Percentiles rank a stretch among this genome's conserved stretches.
Evolutionary conservation across 768 basidiomycete genomes (phyloP).

Genomic region (Pisolithus microcarpus): DNA sequence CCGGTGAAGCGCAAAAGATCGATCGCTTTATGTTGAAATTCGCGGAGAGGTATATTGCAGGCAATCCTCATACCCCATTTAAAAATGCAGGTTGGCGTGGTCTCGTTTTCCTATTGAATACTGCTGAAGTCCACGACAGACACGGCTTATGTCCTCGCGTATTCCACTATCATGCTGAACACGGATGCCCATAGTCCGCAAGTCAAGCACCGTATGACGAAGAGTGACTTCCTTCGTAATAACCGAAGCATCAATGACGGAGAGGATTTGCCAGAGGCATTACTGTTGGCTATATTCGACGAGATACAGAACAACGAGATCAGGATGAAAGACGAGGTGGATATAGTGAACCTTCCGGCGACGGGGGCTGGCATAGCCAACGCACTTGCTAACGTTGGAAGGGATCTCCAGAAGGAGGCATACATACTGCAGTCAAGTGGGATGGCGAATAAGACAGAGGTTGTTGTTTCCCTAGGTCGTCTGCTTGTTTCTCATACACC

Average conservation of each 20-base stretch:
- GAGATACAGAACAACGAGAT: constrained; percentile 92
- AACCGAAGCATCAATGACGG: constrained; percentile 96
- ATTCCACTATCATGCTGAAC: constrained; percentile 92
- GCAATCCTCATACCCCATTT: constrained; percentile 78
- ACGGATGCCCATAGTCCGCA: constrained; percentile 97
- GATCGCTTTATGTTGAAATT: constrained; percentile 99
- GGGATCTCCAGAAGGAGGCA: constrained; percentile 93
- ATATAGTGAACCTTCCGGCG: constrained; percentile 40
- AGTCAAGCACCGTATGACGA: constrained; percentile 91
- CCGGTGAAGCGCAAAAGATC: constrained; percentile 97
- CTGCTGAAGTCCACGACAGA: constrained; percentile 39
- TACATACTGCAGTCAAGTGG: constrained; percentile 93
- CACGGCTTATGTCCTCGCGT: constrained; percentile 90
- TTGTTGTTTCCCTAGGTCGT: constrained; percentile 22
- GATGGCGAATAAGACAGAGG: constrained; percentile 97
- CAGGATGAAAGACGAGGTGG: constrained; percentile 97
- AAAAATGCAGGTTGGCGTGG: constrained; percentile 77
- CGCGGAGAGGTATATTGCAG: constrained; percentile 91
- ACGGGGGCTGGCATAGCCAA: constrained; percentile 69
- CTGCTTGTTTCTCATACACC: constrained; percentile 7
- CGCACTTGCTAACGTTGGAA: constrained; percentile 81
- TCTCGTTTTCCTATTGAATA: background rate
- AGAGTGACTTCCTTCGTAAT: constrained; percentile 85
- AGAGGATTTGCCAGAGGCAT: constrained; percentile 80
- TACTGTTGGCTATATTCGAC: constrained; percentile 73